Percentiles rank a stretch among this genome's conserved stretches.
Conservation (phyloP, 1,284 basidiomycete genomes). For the Cerioporus squamosus region DNA sequence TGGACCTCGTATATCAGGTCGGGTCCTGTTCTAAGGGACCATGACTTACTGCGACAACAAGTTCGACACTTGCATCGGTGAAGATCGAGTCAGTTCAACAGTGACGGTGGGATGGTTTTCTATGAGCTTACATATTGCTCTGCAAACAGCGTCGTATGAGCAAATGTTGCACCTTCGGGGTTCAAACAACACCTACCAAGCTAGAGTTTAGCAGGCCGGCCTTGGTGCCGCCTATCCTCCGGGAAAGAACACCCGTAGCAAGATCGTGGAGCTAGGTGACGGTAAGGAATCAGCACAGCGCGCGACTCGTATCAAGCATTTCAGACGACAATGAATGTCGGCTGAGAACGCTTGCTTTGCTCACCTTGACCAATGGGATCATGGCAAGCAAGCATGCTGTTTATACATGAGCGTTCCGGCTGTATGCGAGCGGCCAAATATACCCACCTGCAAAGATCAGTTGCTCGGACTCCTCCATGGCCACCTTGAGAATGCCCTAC, state of each 20-base stretch:
- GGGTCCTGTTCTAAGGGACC: neutral
- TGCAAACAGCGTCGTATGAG: no score
- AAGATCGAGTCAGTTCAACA: neutral
- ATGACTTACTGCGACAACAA: slow-evolving; percentile 68
- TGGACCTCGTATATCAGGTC: neutral
- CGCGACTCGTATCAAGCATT: no score
- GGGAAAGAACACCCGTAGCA: slow-evolving; percentile 74
- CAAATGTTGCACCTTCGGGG: no score
- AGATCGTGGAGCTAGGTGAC: slow-evolving; percentile 74
- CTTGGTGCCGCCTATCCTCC: slow-evolving; percentile 77
- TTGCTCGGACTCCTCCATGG: slow-evolving; percentile 58
- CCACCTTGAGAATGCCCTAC: slow-evolving; percentile 68
- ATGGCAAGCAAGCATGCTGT: slow-evolving; percentile 68
- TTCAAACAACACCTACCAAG: slow-evolving; percentile 49
- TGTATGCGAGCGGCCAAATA: neutral
- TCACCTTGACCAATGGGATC: slow-evolving; percentile 75
- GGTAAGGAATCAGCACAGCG: neutral
- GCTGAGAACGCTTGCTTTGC: slow-evolving; percentile 2
- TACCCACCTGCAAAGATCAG: slow-evolving; percentile 67
- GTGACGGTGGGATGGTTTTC: no score
- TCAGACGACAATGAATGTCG: no score
- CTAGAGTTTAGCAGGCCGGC: slow-evolving; percentile 84
- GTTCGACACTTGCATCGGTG: slow-evolving; percentile 55
- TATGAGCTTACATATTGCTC: slow-evolving; percentile 66
- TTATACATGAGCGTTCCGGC: slow-evolving; percentile 1